Conservation (phyloP, 2,329 filamentous ascomycete species). For the Colletotrichum phormii region DNA sequence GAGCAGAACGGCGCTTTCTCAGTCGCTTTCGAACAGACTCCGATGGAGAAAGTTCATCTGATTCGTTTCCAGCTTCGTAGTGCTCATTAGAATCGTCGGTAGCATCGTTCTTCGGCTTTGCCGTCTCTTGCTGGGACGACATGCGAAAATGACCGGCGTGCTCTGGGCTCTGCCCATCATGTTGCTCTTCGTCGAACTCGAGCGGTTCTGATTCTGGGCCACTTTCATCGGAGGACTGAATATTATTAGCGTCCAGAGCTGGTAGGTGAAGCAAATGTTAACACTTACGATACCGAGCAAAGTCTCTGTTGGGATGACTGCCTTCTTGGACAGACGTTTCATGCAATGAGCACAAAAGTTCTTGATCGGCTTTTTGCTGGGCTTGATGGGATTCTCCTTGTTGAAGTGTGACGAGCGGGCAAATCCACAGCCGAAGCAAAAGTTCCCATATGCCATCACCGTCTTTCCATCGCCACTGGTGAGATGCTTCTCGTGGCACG, state of each 20-base stretch:
- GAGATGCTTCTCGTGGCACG: constrained; percentile 30
- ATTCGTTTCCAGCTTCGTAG: neutral
- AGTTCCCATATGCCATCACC: constrained; percentile 19
- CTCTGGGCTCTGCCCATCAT: neutral
- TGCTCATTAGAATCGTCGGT: neutral
- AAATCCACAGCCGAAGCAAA: constrained; percentile 51
- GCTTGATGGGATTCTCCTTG: constrained; percentile 44
- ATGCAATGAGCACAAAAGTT: constrained; percentile 52
- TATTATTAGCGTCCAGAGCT: neutral
- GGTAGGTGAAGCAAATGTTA: neutral
- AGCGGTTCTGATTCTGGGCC: neutral
- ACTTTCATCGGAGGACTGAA: constrained; percentile 32
- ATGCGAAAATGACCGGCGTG: neutral
- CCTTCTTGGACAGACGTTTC: constrained; percentile 30
- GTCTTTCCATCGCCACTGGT: constrained; percentile 1
- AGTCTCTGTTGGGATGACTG: constrained; percentile 21
- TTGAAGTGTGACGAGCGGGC: constrained; percentile 51
- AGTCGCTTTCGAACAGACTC: neutral
- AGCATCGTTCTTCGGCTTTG: neutral
- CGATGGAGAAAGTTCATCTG: neutral
- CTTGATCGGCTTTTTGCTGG: constrained; percentile 40
- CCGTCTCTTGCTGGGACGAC: neutral
- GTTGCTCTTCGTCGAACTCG: neutral
- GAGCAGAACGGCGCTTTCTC: constrained; percentile 9
- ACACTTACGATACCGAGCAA: constrained; percentile 17